A percentile compares a stretch with the other conserved stretches of the same genome.
phyloP scores from a whole-genome alignment of 176 grass and related monocot species.

The Carex parvula region DNA sequence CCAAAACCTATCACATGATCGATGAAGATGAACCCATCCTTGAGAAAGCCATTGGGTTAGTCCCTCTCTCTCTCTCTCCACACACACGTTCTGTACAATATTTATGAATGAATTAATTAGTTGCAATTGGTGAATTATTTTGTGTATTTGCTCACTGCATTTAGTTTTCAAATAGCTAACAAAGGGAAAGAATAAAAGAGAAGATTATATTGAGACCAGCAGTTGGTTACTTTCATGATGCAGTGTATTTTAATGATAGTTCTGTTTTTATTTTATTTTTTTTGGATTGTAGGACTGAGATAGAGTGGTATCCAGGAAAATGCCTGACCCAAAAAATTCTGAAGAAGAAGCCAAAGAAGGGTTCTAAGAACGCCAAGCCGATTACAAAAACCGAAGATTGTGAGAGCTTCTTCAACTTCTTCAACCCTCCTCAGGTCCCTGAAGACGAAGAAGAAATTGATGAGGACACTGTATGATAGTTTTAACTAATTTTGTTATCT shows the following conservation, averaged over 20 bases:
- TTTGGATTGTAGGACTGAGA: constrained; percentile 53
- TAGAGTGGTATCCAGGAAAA: constrained; percentile 81
- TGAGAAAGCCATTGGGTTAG: constrained; percentile 89
- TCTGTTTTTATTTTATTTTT: background rate
- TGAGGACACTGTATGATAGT: constrained; percentile 65
- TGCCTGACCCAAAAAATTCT: constrained; percentile 91
- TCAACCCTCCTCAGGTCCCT: constrained; percentile 92
- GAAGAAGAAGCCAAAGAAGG: constrained; percentile 94
- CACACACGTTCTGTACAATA: background rate
- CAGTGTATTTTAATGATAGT: constrained; percentile 9
- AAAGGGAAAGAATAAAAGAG: background rate
- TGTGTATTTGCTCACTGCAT: background rate
- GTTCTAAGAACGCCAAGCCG: constrained; percentile 81
- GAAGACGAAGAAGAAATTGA: constrained; percentile 91
- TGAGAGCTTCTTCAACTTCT: constrained; percentile 99
- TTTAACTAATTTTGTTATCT: background rate
- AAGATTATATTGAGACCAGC: background rate
- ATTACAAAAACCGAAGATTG: constrained; percentile 88
- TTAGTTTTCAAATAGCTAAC: background rate
- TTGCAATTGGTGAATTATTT: background rate
- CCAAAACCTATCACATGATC: constrained; percentile 94
- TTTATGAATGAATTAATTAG: background rate
- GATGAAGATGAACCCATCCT: constrained; percentile 94
- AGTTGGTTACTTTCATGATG: background rate
- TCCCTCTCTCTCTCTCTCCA: background rate